Conservation (phyloP, 805 yeast species). For the Suhomyces vadensis region DNA sequence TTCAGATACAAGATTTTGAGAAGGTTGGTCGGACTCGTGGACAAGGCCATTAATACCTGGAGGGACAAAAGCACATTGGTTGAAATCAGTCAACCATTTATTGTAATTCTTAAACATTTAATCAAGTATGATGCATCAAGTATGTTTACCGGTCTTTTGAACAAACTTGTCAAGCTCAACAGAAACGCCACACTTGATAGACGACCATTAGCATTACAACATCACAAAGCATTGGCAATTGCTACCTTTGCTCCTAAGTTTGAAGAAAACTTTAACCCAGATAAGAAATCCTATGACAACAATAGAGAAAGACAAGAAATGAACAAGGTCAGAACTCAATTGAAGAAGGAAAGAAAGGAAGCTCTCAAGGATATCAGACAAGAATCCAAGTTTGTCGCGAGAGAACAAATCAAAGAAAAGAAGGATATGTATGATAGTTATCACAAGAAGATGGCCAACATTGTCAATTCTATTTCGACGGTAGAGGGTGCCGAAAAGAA, state of each 20-base stretch:
- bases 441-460: conserved; percentile 85
- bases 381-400: conserved; percentile 82
- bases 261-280: conserved; percentile 95
- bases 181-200: conserved; percentile 27
- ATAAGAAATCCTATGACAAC: conserved; percentile 85
- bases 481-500: conserved; percentile 96
- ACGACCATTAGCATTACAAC: conserved; percentile 75
- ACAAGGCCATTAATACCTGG: conserved; percentile 46
- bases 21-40: conserved; percentile 34
- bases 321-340: conserved; percentile 75
- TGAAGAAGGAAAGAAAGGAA: conserved; percentile 89
- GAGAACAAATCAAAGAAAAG: conserved; percentile 80
- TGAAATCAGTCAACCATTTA: conserved; percentile 57
- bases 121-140: conserved; percentile 31
- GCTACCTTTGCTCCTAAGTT: conserved; percentile 86
- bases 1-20: conserved; percentile 33
- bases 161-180: conserved; percentile 51
- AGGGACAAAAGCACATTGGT: conserved; percentile 60
- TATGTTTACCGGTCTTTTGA: conserved; percentile 38
- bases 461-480: conserved; percentile 83
- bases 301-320: conserved; percentile 80
- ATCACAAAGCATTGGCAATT: conserved; percentile 81
- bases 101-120: conserved; percentile 41
- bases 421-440: conserved; percentile 73
- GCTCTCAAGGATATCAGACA: conserved; percentile 87